Evolutionary conservation across 139 green algal species (phyloP), one percentile per base, ranked within the genome.

Genomic region (Bryopsis sp.): DNA sequence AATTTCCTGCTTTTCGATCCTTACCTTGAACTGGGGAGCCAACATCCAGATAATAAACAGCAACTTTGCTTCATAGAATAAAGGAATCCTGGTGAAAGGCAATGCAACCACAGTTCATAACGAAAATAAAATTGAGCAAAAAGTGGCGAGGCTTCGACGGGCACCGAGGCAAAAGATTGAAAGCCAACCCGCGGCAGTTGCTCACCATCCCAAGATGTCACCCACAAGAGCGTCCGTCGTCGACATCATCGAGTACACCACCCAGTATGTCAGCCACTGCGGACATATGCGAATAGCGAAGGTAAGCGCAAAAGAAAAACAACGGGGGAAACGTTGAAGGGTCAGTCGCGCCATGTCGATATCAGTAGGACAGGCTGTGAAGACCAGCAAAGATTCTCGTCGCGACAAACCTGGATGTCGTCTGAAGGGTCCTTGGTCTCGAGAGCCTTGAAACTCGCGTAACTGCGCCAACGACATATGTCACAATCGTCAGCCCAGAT

Each of bases 41-140:
- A 79, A 73, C 70, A 79, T 50, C 74, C 74, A 79, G 0, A 79
- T 28, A 1, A 78, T 32, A 26, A 74, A 39, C 0, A 78, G 48
- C 19, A 78, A 28, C 61, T 79, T 75, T 15, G 72, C 47, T 59
- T 78, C 62, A 32, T 78, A 74, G 48, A 77, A 78, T 1, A 78
- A 63, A 1, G 74, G 74, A 4, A 79, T 65, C 74, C 68, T 78
- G 57, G 2, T 11, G 39, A 1, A 39, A 1, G 29, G n/a, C 2
- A 1, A 26, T 1, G 68, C 11, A 1, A 2, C 61, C 59, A 67
- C 47, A 6, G 26, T 36, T n/a, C 31, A 28, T 2, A 7, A 22
- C 35, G 8, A 67, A n/a, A n/a, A n/a, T n/a, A n/a, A n/a, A n/a
- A n/a, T n/a, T n/a, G n/a, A n/a, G n/a, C n/a, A n/a, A n/a, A n/a